Evolutionary conservation across 257 asterid species (phyloP).

Genomic region (Solanum pimpinellifolium): DNA sequence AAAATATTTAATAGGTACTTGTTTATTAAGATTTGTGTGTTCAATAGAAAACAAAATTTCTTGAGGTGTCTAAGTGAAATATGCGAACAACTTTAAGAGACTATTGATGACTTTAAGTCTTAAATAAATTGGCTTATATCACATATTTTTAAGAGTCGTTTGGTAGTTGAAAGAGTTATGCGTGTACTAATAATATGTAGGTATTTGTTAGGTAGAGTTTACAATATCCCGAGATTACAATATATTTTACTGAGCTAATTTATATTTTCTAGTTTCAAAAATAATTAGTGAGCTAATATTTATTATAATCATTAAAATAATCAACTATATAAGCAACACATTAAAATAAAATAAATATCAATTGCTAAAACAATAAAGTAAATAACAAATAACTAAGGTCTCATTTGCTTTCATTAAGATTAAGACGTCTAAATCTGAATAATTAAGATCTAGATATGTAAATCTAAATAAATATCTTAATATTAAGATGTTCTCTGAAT

Average conservation of each 20-base stretch:
- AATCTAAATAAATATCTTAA: too few species aligned
- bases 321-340: background rate
- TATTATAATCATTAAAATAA: too few species aligned
- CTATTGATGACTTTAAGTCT: background rate
- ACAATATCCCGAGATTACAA: background rate
- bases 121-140: background rate
- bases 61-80: background rate
- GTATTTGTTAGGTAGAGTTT: background rate
- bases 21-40: background rate
- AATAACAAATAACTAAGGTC: background rate
- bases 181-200: background rate
- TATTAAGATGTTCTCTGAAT: too few species aligned
- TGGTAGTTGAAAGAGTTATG: background rate
- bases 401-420: too few species aligned
- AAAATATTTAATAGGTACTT: background rate
- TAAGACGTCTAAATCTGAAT: too few species aligned
- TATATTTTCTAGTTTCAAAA: too few species aligned
- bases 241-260: background rate
- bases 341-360: too few species aligned
- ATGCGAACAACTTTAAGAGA: background rate
- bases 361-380: too few species aligned
- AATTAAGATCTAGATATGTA: too few species aligned
- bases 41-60: background rate
- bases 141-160: background rate
- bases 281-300: background rate